Base-by-base conservation (phyloP, 164 flowering plant species). In the Hamamelis virginiana region DNA sequence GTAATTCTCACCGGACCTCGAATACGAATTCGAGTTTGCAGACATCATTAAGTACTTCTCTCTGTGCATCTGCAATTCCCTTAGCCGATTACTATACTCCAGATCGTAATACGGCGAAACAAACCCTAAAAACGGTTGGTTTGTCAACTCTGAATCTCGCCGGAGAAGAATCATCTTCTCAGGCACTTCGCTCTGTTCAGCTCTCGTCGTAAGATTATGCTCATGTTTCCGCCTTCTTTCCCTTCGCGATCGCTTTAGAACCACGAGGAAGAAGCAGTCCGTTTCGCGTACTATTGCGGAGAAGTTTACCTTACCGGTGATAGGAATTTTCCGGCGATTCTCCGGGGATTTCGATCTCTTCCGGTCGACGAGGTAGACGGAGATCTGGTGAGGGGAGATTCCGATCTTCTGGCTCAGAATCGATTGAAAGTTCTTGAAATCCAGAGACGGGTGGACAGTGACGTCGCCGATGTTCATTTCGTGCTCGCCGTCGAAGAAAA, bases 401-500 rank as follows among this genome's bases (percentile, higher is more conserved):
- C 92, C 92, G 71, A 87, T 85, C 70, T 33, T 77, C 60, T 71
- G 78, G 72, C 83, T 69, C 18, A 89, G 53, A 21, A 75, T 13
- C 3, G 75, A 59, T 41, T 76, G 87, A 27, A 89, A 75, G 12
- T 27, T 16, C 76, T 74, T 80, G 86, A 81, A 86, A 0, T 71
- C 78, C 26, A 78, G 50, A 1, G 72, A 26, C 0, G 82, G 74
- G 25, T 63, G 18, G 13, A 91, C 59, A 9, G 9, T 22, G 47
- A 89, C 68, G 45, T 75, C 57, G 0, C 94, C 94, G 59, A 86
- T 59, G 72, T 68, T 71, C 23, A 71, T 78, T 67, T 89, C 90
- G 3, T 68, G 45, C 63, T 82, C 83, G 21, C 94, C 97, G 71
- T 91, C 90, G 81, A 28, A 83, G 76, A 89, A 85, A 1, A 83